A percentile compares a stretch with the other conserved stretches of the same genome.
Evolutionary conservation across 108 stramenopile species (phyloP).

Genomic region (Stephanodiscus minutulus): DNA sequence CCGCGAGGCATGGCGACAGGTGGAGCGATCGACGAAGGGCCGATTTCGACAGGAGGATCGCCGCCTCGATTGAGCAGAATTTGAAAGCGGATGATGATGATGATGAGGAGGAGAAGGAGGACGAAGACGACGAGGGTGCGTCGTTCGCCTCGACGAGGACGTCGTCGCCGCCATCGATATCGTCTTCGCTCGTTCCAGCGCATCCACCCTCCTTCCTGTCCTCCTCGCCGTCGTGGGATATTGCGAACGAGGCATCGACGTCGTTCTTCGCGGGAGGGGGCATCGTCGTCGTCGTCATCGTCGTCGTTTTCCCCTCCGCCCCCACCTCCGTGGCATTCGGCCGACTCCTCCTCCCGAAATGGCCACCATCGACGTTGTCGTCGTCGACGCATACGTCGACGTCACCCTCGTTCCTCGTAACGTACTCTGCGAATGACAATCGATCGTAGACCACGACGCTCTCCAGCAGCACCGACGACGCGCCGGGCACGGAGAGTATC

Average conservation of each 20-base stretch:
- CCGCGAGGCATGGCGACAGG: slow-evolving; percentile 37
- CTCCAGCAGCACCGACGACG: slow-evolving; percentile 69
- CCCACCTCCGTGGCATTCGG: slow-evolving; percentile 7
- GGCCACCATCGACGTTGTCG: background rate
- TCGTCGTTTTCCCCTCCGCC: background rate
- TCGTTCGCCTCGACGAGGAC: background rate
- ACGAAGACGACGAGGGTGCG: background rate
- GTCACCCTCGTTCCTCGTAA: slow-evolving; percentile 25
- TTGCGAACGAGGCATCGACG: background rate
- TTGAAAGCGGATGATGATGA: slow-evolving; percentile 24
- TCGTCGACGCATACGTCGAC: background rate
- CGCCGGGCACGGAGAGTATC: slow-evolving; percentile 72
- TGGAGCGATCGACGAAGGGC: slow-evolving; percentile 60
- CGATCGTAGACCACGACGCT: slow-evolving; percentile 71
- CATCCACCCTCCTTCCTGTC: background rate
- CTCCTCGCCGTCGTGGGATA: background rate
- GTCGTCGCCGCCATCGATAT: background rate
- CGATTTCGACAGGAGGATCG: slow-evolving; percentile 56
- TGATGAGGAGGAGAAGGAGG: slow-evolving; percentile 2
- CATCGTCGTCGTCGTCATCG: background rate
- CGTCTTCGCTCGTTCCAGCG: background rate
- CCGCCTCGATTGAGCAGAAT: slow-evolving; percentile 59
- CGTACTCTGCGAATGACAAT: slow-evolving; percentile 63
- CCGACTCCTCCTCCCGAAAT: background rate
- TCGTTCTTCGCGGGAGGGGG: background rate